phyloP scores from a whole-genome alignment of 345 rosid species.

The Heritiera fomes region DNA sequence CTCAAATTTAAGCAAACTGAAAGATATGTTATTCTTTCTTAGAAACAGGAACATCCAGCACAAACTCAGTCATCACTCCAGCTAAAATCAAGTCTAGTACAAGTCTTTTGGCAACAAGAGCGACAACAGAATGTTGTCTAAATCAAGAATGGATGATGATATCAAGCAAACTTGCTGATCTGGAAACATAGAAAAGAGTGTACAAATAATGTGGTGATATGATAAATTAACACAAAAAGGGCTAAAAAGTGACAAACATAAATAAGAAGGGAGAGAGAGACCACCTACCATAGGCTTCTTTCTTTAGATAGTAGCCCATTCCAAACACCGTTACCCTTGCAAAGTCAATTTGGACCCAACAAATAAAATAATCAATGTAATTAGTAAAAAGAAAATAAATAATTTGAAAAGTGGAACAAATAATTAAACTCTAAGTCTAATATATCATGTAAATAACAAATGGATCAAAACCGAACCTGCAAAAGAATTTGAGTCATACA shows the following conservation, averaged over 20 bases:
- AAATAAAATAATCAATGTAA: constrained; percentile 29
- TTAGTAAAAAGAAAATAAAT: constrained; percentile 20
- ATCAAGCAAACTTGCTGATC: not conserved
- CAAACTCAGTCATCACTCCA: not conserved
- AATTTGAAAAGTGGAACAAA: constrained; percentile 13
- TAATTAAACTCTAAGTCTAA: not conserved
- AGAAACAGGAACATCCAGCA: not conserved
- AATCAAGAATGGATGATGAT: not conserved
- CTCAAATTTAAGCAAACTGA: not conserved
- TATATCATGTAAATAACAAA: not conserved
- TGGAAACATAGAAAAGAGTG: not conserved
- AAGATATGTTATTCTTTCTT: not conserved
- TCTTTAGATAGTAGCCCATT: constrained; percentile 53
- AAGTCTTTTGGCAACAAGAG: not conserved
- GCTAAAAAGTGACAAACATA: not conserved
- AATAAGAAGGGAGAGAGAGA: constrained; percentile 16
- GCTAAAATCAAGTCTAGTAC: not conserved
- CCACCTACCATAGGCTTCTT: constrained; percentile 83
- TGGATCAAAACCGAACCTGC: constrained; percentile 54
- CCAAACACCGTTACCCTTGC: constrained; percentile 36
- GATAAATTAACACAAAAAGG: not conserved
- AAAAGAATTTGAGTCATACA: constrained; percentile 97
- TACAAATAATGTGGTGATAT: not conserved
- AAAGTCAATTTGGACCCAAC: constrained; percentile 29
- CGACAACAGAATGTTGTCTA: not conserved